Percentiles rank a stretch among this genome's conserved stretches.
phyloP scores from a whole-genome alignment of 192 early-diverging fungal species.

The Linnemannia zychae region DNA sequence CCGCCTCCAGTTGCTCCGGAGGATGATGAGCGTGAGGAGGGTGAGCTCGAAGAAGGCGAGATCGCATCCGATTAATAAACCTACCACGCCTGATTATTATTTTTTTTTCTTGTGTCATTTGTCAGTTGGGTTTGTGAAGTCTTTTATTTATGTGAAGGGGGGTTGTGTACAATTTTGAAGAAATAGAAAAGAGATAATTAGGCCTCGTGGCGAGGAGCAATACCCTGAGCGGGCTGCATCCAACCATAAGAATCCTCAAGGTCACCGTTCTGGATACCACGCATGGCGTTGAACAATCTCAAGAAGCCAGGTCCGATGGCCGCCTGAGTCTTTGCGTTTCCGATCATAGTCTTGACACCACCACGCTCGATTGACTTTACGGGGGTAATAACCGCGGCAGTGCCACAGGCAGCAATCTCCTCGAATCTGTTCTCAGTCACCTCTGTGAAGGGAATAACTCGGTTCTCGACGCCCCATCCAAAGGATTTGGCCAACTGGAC shows the following conservation, averaged over 20 bases:
- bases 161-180: background rate
- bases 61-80: constrained; percentile 40
- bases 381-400: constrained; percentile 83
- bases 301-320: constrained; percentile 66
- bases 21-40: constrained; percentile 29
- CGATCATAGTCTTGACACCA: constrained; percentile 57
- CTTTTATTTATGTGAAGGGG: constrained; percentile 3
- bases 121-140: background rate
- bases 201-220: constrained; percentile 33
- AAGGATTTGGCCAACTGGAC: constrained; percentile 71
- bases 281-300: constrained; percentile 68
- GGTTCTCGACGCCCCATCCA: constrained; percentile 75
- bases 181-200: background rate
- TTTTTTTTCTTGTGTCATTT: background rate
- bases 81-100: background rate
- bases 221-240: constrained; percentile 82
- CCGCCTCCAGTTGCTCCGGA: background rate
- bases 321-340: constrained; percentile 60
- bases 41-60: constrained; percentile 53
- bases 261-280: constrained; percentile 77
- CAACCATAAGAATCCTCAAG: constrained; percentile 71
- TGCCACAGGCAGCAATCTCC: constrained; percentile 80
- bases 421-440: constrained; percentile 69
- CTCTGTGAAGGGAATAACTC: constrained; percentile 68
- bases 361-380: constrained; percentile 75